Evolutionary conservation across 2,329 filamentous ascomycete species (phyloP), one percentile per base, ranked within the genome.

Genomic region (Fusarium beomiforme): DNA sequence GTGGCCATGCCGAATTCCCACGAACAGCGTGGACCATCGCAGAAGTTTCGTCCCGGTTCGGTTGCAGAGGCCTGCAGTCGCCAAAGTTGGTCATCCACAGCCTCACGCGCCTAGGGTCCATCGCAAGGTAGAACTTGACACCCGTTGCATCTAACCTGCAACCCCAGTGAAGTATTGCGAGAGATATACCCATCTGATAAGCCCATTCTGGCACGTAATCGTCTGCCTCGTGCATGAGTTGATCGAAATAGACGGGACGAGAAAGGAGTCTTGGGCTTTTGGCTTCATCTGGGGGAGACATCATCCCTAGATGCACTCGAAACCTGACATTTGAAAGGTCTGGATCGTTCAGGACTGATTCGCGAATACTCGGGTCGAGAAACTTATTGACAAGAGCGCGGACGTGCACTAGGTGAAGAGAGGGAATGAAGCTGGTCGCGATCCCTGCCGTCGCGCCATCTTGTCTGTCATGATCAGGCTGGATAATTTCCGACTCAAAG

Each of bases 71-170:
- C 11, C 21, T 43, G 67, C 76, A 77, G 16, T 67, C 60, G 11
- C 63, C 70, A 55, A 78, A 77, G 42, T 67, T 49, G 41, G 64
- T 70, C n/a, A 74, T n/a, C 75, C 73, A 78, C 8, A 78, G 42
- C 13, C 31, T 54, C 7, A 59, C 43, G 4, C n/a, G 51, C 2
- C 11, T 17, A 9, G 2, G 14, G 2, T 26, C 2, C 5, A 37
- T 12, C 2, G 54, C 73, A 10, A 78, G 39, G 12, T 64, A 54
- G 16, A 78, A 77, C 24, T 75, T 60, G 39, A 77, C 64, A 3
- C 75, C 77, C 1, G 37, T 42, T 6, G 58, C 77, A 31, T 78
- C 77, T 1, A 77, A 26, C 16, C 42, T 37, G 23, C 73, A 78
- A 2, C 12, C 44, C 71, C 73, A 78, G 56, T 78, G 77, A 1